A percentile compares a stretch with the other conserved stretches of the same genome.
Conservation (phyloP, 139 green algal genomes). For the Chlamydomonas applanata region DNA sequence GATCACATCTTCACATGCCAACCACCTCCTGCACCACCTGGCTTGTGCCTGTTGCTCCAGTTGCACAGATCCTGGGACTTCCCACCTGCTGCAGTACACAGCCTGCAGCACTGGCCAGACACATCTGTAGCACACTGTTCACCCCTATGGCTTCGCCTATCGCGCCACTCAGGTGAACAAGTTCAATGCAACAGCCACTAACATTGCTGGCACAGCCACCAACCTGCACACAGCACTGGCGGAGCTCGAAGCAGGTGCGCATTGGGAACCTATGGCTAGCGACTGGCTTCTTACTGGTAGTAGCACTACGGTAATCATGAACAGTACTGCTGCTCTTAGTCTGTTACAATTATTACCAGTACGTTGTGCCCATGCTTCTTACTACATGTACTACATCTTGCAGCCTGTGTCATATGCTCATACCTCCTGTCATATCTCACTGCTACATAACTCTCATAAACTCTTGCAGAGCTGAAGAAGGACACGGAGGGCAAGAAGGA, state of each 20-base stretch:
- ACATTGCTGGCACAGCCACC: constrained; percentile 43
- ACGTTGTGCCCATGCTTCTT: too few relatives aligned
- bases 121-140: too few relatives aligned
- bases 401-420: neutral
- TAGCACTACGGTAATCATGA: neutral
- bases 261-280: neutral
- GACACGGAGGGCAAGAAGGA: constrained; percentile 53
- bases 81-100: too few relatives aligned
- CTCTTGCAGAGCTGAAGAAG: constrained; percentile 51
- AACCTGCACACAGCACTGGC: constrained; percentile 27
- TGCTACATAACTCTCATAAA: neutral
- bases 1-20: too few relatives aligned
- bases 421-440: neutral
- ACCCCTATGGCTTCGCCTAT: too few relatives aligned
- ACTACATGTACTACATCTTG: too few relatives aligned
- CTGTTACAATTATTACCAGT: too few relatives aligned
- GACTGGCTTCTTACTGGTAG: neutral
- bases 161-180: constrained; percentile 17
- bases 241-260: constrained; percentile 41
- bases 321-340: constrained; percentile 2
- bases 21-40: too few relatives aligned
- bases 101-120: too few relatives aligned
- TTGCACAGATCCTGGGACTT: too few relatives aligned
- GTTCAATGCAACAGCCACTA: constrained; percentile 31
- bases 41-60: too few relatives aligned